A percentile compares a stretch with the other conserved stretches of the same genome.
Evolutionary conservation across 73 alveolate genomes (phyloP).

Genomic region (Stentor coeruleus): DNA sequence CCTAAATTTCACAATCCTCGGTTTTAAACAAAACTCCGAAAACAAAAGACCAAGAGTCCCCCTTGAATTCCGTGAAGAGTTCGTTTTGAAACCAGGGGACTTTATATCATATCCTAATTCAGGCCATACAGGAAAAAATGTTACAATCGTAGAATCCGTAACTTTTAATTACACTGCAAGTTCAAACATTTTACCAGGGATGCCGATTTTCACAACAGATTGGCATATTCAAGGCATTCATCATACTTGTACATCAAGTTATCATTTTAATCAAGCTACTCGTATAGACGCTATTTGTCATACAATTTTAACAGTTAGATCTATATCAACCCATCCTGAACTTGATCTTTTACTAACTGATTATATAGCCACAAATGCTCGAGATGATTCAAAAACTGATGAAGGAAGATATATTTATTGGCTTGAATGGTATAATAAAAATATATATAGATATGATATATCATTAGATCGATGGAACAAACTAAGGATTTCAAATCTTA

Average conservation of each 20-base stretch:
- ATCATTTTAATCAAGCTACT: background rate
- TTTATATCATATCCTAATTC: background rate
- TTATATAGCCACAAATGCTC: background rate
- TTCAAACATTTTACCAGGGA: background rate
- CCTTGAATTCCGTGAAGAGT: slow-evolving; percentile 8
- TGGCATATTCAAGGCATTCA: slow-evolving; percentile 6
- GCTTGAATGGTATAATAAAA: background rate
- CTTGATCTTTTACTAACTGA: background rate
- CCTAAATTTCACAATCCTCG: slow-evolving; percentile 11
- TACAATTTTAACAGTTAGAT: background rate
- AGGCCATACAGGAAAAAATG: background rate
- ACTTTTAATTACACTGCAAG: slow-evolving; percentile 21
- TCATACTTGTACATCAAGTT: background rate
- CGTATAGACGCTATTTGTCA: background rate
- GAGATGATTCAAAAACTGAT: background rate
- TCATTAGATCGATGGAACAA: background rate
- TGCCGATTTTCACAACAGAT: background rate
- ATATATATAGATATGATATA: slow-evolving; percentile 13
- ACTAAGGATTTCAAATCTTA: background rate
- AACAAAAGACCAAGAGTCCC: slow-evolving; percentile 7
- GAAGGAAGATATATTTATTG: slow-evolving; percentile 1
- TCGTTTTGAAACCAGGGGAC: background rate
- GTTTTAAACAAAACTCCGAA: background rate
- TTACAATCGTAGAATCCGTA: background rate
- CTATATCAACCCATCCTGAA: background rate